Percentiles rank a stretch among this genome's conserved stretches.
phyloP scores from a whole-genome alignment of 768 basidiomycete species.

The Boletus subcaerulescens region DNA sequence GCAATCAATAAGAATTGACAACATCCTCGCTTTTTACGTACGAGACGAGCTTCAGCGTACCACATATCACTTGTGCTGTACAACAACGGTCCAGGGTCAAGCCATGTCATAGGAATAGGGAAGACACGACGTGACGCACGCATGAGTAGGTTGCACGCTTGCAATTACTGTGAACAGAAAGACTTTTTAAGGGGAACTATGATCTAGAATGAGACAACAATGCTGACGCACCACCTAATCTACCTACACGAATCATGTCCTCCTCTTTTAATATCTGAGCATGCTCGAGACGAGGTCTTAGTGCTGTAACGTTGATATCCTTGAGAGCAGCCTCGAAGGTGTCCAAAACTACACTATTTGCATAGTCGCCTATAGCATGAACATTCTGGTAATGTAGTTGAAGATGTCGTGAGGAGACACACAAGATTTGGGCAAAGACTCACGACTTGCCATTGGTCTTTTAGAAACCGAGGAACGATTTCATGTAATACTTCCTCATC shows the following conservation, averaged over 20 bases:
- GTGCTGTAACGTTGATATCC: conserved; percentile 57
- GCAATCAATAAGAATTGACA: neutral
- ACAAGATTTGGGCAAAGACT: conserved; percentile 27
- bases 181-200: neutral
- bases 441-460: conserved; percentile 90
- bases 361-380: conserved; percentile 84
- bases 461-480: conserved; percentile 65
- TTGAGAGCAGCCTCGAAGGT: conserved; percentile 72
- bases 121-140: conserved; percentile 40
- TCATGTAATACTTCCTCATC: conserved; percentile 55
- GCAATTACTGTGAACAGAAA: conserved; percentile 63
- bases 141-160: conserved; percentile 89
- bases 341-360: conserved; percentile 80
- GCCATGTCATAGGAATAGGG: neutral
- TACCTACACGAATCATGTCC: conserved; percentile 75
- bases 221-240: conserved; percentile 62
- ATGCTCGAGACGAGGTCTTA: conserved; percentile 84
- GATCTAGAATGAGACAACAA: neutral
- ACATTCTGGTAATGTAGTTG: conserved; percentile 51
- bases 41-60: conserved; percentile 81
- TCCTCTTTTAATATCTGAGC: conserved; percentile 74
- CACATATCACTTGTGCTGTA: conserved; percentile 81
- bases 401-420: neutral
- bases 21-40: conserved; percentile 31
- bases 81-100: neutral